phyloP scores from a whole-genome alignment of 2,329 filamentous ascomycete species.

The Leptosphaerulina australis region DNA sequence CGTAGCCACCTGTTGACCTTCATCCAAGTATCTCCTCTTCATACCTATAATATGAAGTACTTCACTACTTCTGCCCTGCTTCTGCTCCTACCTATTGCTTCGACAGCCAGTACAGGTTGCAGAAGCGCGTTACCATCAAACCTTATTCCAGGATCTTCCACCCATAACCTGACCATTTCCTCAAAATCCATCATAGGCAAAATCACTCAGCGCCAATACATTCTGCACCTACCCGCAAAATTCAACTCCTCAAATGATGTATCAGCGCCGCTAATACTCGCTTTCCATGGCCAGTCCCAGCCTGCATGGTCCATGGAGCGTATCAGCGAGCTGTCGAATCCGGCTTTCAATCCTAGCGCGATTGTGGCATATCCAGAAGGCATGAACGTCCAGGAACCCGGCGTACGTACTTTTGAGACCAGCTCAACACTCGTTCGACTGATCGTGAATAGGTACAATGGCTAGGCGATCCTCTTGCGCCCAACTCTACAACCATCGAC shows the following conservation, averaged over 20 bases:
- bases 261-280: constrained; percentile 25
- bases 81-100: background rate
- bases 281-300: constrained; percentile 28
- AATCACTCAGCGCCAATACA: constrained; percentile 24
- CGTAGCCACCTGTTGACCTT: background rate
- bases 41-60: background rate
- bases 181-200: constrained; percentile 25
- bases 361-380: constrained; percentile 33
- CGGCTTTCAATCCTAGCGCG: constrained; percentile 24
- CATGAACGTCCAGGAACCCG: constrained; percentile 23
- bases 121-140: constrained; percentile 11
- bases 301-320: constrained; percentile 29
- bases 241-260: constrained; percentile 23
- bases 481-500: constrained; percentile 42
- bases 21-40: background rate
- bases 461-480: constrained; percentile 50
- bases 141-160: constrained; percentile 25
- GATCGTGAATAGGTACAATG: constrained; percentile 34
- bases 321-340: constrained; percentile 28
- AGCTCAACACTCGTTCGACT: background rate
- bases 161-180: constrained; percentile 26
- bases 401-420: constrained; percentile 19
- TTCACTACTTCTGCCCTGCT: background rate
- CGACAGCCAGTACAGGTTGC: constrained; percentile 28
- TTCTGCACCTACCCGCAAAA: constrained; percentile 23